Conservation (phyloP, 1,284 basidiomycete genomes). For the Xerocomus nothofagi region DNA sequence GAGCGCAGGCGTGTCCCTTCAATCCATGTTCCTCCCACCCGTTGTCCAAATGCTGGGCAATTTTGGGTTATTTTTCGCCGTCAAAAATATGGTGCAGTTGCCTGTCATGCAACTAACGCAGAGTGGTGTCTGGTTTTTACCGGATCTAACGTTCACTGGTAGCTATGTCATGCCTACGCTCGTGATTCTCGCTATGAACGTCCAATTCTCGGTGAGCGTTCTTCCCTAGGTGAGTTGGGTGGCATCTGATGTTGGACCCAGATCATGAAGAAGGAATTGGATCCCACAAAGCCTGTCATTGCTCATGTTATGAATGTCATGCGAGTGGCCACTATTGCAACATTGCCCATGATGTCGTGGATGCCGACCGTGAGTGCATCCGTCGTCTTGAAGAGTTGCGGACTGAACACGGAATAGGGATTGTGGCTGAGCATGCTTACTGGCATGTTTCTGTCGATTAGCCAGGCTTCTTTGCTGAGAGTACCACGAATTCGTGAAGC, state of each 20-base stretch:
- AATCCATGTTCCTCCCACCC: constrained; percentile 58
- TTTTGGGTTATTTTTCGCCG: constrained; percentile 83
- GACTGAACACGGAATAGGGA: constrained; percentile 19
- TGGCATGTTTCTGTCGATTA: constrained; percentile 21
- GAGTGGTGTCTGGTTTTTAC: constrained; percentile 78
- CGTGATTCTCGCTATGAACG: constrained; percentile 63
- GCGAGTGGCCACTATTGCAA: constrained; percentile 57
- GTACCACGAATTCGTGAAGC: constrained; percentile 28
- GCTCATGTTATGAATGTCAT: constrained; percentile 76
- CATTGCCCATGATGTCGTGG: constrained; percentile 60
- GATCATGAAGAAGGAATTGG: constrained; percentile 61
- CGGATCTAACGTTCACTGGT: constrained; percentile 83
- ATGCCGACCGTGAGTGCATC: constrained; percentile 53
- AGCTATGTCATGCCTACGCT: constrained; percentile 74
- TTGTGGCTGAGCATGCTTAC: constrained; percentile 34
- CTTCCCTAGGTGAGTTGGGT: background rate
- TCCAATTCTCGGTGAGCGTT: constrained; percentile 66
- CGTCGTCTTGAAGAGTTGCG: constrained; percentile 3
- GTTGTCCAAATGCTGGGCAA: constrained; percentile 80
- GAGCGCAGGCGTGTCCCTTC: constrained; percentile 69
- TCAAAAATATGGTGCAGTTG: constrained; percentile 70
- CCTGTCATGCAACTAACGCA: constrained; percentile 74
- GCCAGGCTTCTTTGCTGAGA: constrained; percentile 27
- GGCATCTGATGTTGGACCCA: constrained; percentile 5
- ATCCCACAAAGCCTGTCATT: constrained; percentile 52